Conservation (phyloP, 495 filamentous ascomycete genomes). For the Neurospora hispaniola region DNA sequence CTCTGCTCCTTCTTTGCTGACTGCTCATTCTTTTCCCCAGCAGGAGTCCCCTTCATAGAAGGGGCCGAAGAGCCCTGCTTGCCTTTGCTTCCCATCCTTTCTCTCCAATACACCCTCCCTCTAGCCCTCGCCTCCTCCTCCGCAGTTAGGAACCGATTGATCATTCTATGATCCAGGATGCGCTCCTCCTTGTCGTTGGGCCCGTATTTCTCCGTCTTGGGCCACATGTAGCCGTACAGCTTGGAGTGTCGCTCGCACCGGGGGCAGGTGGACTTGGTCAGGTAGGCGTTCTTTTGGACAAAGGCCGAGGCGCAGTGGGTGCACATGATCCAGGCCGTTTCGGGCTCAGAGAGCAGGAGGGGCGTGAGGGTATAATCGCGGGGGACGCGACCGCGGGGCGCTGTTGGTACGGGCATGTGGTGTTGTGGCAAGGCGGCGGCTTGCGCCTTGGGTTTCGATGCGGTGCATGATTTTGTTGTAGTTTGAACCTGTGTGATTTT, state of each 20-base stretch:
- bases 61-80: neutral
- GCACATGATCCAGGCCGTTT: constrained; percentile 78
- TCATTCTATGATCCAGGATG: constrained; percentile 58
- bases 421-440: neutral
- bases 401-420: neutral
- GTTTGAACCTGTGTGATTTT: neutral
- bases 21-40: neutral
- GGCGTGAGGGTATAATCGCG: constrained; percentile 73
- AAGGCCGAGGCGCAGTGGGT: constrained; percentile 71
- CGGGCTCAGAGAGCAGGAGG: constrained; percentile 57
- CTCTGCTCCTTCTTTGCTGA: neutral
- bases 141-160: constrained; percentile 58
- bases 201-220: constrained; percentile 75
- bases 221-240: constrained; percentile 90
- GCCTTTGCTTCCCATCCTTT: neutral
- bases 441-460: neutral
- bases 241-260: constrained; percentile 93
- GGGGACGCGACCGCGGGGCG: constrained; percentile 37
- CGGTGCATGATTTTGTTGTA: neutral
- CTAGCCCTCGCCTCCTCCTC: constrained; percentile 54
- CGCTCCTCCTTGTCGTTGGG: constrained; percentile 65
- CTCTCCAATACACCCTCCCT: constrained; percentile 27
- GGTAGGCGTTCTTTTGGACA: constrained; percentile 77
- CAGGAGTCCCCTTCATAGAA: neutral
- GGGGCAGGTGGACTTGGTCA: constrained; percentile 72